Conservation (phyloP, 2,329 filamentous ascomycete genomes). For the Knufia fluminis region DNA sequence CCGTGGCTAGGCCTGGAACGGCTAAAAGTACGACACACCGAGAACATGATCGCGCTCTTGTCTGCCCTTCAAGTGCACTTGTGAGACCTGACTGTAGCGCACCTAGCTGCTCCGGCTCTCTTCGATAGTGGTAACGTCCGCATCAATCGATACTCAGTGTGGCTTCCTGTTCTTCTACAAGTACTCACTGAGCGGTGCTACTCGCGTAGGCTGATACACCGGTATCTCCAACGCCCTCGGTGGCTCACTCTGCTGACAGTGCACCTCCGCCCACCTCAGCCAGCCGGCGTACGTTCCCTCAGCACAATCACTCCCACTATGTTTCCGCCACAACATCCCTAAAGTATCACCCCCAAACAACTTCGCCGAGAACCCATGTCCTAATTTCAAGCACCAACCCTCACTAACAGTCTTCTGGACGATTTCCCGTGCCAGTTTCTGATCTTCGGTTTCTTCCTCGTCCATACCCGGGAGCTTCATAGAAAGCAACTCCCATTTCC, state of each 20-base stretch:
- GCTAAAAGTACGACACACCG: no score
- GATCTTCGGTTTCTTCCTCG: constrained; percentile 37
- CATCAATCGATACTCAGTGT: no score
- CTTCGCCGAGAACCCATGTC: constrained; percentile 42
- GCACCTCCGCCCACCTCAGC: constrained; percentile 39
- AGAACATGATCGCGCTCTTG: no score
- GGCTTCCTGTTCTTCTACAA: not conserved
- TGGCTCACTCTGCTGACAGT: not conserved
- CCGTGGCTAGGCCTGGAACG: no score
- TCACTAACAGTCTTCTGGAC: constrained; percentile 42
- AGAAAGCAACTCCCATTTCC: constrained; percentile 44
- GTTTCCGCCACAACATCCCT: constrained; percentile 44
- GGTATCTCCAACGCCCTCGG: not conserved
- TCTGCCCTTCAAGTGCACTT: no score
- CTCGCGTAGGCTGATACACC: not conserved
- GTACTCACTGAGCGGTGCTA: not conserved
- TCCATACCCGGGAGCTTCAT: constrained; percentile 31
- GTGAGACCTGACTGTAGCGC: no score
- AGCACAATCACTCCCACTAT: constrained; percentile 41
- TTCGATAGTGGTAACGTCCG: no score
- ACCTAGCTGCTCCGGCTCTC: no score
- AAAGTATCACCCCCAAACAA: constrained; percentile 43
- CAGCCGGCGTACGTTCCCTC: constrained; percentile 47
- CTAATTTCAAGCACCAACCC: constrained; percentile 49
- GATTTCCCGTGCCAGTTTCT: constrained; percentile 41